phyloP scores from a whole-genome alignment of 805 yeast species.

The Torulaspora gathmanii region DNA sequence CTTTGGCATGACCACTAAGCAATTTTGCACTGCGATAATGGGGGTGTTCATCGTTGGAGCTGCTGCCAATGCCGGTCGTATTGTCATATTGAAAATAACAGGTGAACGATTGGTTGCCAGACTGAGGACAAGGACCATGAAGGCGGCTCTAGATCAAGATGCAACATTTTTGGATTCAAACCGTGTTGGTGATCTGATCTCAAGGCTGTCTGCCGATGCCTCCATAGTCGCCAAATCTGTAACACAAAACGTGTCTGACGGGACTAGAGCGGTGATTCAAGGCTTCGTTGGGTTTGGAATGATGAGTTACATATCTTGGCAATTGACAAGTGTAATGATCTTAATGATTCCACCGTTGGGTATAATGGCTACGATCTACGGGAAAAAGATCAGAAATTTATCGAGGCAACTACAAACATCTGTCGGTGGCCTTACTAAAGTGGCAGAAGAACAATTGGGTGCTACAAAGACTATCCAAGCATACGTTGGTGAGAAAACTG shows the following conservation, averaged over 20 bases:
- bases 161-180: constrained; percentile 85
- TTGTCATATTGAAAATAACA: constrained; percentile 65
- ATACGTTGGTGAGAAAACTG: constrained; percentile 78
- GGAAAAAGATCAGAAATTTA: constrained; percentile 66
- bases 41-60: constrained; percentile 70
- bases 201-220: constrained; percentile 83
- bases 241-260: constrained; percentile 87
- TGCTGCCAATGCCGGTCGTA: constrained; percentile 72
- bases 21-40: constrained; percentile 60
- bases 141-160: constrained; percentile 76
- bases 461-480: constrained; percentile 86
- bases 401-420: constrained; percentile 77
- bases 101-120: constrained; percentile 89
- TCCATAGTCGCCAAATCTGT: constrained; percentile 81
- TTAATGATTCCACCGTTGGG: constrained; percentile 79
- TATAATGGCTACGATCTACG: constrained; percentile 74
- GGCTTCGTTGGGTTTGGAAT: constrained; percentile 83
- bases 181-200: constrained; percentile 86
- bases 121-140: constrained; percentile 69
- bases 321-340: constrained; percentile 77
- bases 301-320: constrained; percentile 85
- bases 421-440: constrained; percentile 80
- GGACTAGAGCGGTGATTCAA: constrained; percentile 75
- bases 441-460: constrained; percentile 84
- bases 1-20: constrained; percentile 56